These are phyloP conservation scores for Gonapodya prolifera DNA, from an alignment of 192 early-diverging fungal species.

Conservation along the genomic window DNA sequence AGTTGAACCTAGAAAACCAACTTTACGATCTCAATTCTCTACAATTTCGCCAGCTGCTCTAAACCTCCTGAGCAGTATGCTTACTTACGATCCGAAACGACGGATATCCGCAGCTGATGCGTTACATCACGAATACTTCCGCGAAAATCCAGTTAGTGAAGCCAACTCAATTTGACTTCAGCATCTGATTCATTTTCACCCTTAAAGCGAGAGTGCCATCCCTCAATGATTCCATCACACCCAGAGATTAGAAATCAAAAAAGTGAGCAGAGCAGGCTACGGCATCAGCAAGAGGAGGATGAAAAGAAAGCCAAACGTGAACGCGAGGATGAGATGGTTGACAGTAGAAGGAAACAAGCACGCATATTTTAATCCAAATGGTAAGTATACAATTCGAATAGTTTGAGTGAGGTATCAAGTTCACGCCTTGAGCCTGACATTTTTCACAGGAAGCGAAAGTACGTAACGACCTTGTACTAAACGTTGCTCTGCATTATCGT, in stretches of 20 bases:
- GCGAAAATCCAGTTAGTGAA: slow-evolving; percentile 47
- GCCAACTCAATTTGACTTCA: slow-evolving; percentile 4
- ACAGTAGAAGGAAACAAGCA: not conserved
- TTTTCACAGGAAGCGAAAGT: not conserved
- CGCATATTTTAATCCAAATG: not conserved
- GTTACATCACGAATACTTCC: slow-evolving; percentile 61
- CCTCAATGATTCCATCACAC: not conserved
- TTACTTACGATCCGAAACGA: slow-evolving; percentile 69
- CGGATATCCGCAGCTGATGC: slow-evolving; percentile 68
- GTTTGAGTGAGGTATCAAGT: too few species aligned
- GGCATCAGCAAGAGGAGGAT: not conserved
- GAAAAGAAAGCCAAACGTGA: not conserved
- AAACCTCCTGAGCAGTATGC: slow-evolving; percentile 46
- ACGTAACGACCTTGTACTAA: not conserved
- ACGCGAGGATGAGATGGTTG: not conserved
- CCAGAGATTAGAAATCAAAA: not conserved
- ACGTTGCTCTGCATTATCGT: not conserved
- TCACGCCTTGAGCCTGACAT: not conserved
- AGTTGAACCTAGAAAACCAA: slow-evolving; percentile 49
- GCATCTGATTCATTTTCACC: not conserved
- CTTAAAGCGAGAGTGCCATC: not conserved
- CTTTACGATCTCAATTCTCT: slow-evolving; percentile 40
- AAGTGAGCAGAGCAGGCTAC: not conserved
- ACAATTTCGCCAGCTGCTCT: slow-evolving; percentile 34
- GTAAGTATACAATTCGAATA: too few species aligned